Evolutionary conservation across 345 rosid species (phyloP).

Genomic region (Aquilaria sinensis): DNA sequence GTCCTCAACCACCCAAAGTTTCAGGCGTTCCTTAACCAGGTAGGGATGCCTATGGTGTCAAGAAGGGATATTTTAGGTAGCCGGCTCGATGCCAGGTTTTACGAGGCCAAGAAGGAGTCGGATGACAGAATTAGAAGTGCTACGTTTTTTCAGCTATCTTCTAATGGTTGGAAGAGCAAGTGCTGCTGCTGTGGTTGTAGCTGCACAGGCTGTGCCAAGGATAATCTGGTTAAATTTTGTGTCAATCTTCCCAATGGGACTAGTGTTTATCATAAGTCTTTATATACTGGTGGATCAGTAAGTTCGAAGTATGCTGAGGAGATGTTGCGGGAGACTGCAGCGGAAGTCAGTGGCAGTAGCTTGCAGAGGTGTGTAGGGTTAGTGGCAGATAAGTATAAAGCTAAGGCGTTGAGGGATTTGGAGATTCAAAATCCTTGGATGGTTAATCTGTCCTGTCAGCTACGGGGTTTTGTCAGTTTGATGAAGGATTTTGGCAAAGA

Average conservation of each 20-base stretch:
- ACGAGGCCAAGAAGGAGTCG: slow-evolving; percentile 34
- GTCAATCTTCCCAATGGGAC: slow-evolving; percentile 48
- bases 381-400: slow-evolving; percentile 40
- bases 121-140: slow-evolving; percentile 49
- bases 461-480: slow-evolving; percentile 41
- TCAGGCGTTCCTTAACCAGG: slow-evolving; percentile 42
- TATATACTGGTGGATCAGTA: slow-evolving; percentile 28
- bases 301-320: slow-evolving; percentile 48
- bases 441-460: slow-evolving; percentile 59
- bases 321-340: slow-evolving; percentile 38
- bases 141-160: slow-evolving; percentile 45
- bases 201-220: slow-evolving; percentile 20
- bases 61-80: slow-evolving; percentile 33
- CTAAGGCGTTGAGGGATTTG: slow-evolving; percentile 45
- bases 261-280: slow-evolving; percentile 32
- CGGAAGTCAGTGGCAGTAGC: slow-evolving; percentile 28
- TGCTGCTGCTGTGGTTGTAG: slow-evolving; percentile 16
- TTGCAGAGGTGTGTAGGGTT: slow-evolving; percentile 48
- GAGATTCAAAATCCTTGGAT: slow-evolving; percentile 50
- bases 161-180: slow-evolving; percentile 45
- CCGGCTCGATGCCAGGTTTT: slow-evolving; percentile 35
- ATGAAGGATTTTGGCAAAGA: slow-evolving; percentile 45
- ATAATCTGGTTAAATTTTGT: slow-evolving; percentile 36
- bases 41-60: slow-evolving; percentile 43
- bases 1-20: slow-evolving; percentile 52